phyloP scores from a whole-genome alignment of 768 basidiomycete species.

The Lepiota subincarnata region DNA sequence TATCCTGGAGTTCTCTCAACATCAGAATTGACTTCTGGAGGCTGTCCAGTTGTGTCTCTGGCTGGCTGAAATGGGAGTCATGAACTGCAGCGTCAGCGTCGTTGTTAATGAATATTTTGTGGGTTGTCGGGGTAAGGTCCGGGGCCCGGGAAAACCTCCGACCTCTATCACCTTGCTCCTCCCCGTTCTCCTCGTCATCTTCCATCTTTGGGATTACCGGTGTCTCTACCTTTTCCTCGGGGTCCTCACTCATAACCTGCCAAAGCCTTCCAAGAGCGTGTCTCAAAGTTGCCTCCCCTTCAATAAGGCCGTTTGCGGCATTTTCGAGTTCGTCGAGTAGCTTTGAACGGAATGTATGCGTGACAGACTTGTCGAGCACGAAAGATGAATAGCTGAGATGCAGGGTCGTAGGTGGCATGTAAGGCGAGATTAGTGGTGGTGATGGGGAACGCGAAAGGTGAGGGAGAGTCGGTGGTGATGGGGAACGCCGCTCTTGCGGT shows the following conservation, averaged over 20 bases:
- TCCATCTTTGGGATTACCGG: constrained; percentile 64
- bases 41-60: constrained; percentile 63
- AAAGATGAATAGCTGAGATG: constrained; percentile 80
- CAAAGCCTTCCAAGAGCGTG: constrained; percentile 75
- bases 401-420: constrained; percentile 59
- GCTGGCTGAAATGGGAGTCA: constrained; percentile 62
- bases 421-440: constrained; percentile 75
- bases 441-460: constrained; percentile 74
- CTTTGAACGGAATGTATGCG: constrained; percentile 77
- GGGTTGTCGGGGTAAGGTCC: constrained; percentile 58
- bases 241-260: constrained; percentile 76
- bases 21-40: constrained; percentile 73
- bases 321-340: constrained; percentile 77
- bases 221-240: constrained; percentile 36
- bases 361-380: constrained; percentile 81
- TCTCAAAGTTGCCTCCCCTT: constrained; percentile 72
- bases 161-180: constrained; percentile 36
- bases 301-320: constrained; percentile 79
- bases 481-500: constrained; percentile 57
- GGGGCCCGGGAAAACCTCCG: constrained; percentile 54
- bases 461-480: constrained; percentile 68
- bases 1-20: constrained; percentile 79
- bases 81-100: constrained; percentile 37
- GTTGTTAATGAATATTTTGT: constrained; percentile 64
- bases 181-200: constrained; percentile 56